phyloP scores from a whole-genome alignment of 495 filamentous ascomycete species.

The Daldinia caldariorum region DNA sequence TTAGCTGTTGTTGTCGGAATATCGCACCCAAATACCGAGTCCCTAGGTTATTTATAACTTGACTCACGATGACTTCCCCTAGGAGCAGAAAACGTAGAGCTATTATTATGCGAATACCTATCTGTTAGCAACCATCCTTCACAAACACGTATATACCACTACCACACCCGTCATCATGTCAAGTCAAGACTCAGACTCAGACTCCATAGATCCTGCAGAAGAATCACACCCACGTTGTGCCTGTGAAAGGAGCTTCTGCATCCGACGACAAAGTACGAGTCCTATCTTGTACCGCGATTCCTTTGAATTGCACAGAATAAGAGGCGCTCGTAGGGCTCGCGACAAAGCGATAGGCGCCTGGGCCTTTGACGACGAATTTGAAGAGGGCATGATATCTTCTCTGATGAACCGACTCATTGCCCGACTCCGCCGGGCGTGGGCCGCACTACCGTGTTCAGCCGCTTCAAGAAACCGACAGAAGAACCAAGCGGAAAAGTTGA shows the following conservation, averaged over 20 bases:
- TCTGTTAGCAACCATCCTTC: neutral
- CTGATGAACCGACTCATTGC: neutral
- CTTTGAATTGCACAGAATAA: constrained; percentile 25
- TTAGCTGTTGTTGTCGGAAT: neutral
- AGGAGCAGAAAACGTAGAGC: neutral
- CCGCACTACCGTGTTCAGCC: neutral
- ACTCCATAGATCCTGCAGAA: neutral
- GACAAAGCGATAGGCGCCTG: neutral
- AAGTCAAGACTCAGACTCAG: neutral
- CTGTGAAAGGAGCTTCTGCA: neutral
- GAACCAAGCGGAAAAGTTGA: neutral
- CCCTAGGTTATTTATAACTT: no score
- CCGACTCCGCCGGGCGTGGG: neutral
- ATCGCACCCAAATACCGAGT: no score
- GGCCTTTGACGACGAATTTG: neutral
- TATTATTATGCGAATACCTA: neutral
- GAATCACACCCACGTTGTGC: neutral
- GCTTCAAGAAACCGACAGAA: neutral
- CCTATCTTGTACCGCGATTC: constrained; percentile 22
- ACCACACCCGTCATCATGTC: constrained; percentile 2
- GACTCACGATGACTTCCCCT: neutral
- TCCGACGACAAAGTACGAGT: neutral
- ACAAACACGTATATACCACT: neutral
- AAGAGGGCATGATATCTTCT: neutral
- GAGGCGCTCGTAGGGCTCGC: neutral